Conservation (phyloP, 2,329 filamentous ascomycete species). For the Arthrobotrys megalospora region DNA sequence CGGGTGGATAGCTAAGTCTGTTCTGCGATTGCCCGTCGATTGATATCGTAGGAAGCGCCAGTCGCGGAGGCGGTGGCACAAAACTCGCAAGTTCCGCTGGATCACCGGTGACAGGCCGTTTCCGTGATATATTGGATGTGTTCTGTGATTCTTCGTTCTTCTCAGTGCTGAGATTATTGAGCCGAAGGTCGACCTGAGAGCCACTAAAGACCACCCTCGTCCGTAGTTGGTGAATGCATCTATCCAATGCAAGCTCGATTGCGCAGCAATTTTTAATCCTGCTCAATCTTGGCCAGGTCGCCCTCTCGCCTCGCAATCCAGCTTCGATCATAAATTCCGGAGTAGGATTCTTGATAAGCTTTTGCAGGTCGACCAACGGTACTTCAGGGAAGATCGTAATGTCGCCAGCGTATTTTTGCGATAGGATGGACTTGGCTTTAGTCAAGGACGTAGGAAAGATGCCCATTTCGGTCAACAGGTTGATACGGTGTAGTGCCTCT, state of each 20-base stretch:
- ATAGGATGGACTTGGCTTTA: constrained; percentile 84
- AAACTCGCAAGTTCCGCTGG: constrained; percentile 42
- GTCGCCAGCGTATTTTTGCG: constrained; percentile 92
- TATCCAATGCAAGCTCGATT: constrained; percentile 87
- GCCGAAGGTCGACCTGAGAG: constrained; percentile 75
- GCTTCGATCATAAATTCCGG: constrained; percentile 87
- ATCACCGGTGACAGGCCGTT: constrained; percentile 45
- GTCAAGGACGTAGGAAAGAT: constrained; percentile 83
- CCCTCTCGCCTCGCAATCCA: constrained; percentile 82
- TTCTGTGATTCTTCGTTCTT: constrained; percentile 38
- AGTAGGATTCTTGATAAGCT: constrained; percentile 86
- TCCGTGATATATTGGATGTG: constrained; percentile 47
- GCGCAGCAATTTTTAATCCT: constrained; percentile 89
- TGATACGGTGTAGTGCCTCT: constrained; percentile 84
- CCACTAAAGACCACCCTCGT: constrained; percentile 79
- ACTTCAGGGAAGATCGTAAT: constrained; percentile 93
- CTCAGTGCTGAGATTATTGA: constrained; percentile 44
- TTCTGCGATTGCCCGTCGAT: constrained; percentile 28
- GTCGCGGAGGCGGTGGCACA: constrained; percentile 33
- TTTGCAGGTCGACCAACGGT: constrained; percentile 79
- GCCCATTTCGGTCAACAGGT: constrained; percentile 84
- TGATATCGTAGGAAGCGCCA: constrained; percentile 1
- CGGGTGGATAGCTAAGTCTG: constrained; percentile 39
- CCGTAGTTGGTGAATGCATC: constrained; percentile 78
- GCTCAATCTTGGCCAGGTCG: constrained; percentile 91